phyloP scores from a whole-genome alignment of 1,139 yeast genomes.

The Meyerozyma guilliermondii region DNA sequence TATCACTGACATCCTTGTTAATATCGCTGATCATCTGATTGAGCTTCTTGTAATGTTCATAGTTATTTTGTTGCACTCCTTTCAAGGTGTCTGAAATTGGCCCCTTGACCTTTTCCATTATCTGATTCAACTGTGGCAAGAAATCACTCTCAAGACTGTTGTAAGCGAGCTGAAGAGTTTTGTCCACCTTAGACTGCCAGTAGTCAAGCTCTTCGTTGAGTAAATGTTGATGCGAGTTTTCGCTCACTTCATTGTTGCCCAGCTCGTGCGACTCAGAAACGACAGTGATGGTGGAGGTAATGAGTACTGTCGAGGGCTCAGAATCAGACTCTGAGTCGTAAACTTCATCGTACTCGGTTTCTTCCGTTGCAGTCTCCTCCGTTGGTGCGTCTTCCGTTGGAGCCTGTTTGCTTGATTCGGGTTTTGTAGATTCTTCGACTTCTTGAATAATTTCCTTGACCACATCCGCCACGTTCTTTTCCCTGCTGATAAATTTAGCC shows the following conservation, averaged over 20 bases:
- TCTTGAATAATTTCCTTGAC: slow-evolving; percentile 19
- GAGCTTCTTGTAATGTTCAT: slow-evolving; percentile 40
- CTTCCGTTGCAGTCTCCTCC: slow-evolving; percentile 4
- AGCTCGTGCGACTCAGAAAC: slow-evolving; percentile 8
- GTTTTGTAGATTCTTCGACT: slow-evolving; percentile 8
- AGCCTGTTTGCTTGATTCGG: slow-evolving; percentile 1
- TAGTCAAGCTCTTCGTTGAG: slow-evolving; percentile 25
- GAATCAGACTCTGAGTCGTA: background rate
- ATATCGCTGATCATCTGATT: slow-evolving; percentile 44
- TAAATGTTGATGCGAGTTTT: slow-evolving; percentile 2
- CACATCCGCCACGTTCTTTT: slow-evolving; percentile 15
- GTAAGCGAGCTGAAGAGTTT: slow-evolving; percentile 39
- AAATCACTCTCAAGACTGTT: slow-evolving; percentile 37
- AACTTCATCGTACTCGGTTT: slow-evolving; percentile 7
- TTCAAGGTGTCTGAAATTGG: slow-evolving; percentile 36
- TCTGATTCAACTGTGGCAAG: slow-evolving; percentile 27
- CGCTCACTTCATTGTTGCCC: slow-evolving; percentile 1
- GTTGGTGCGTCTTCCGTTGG: slow-evolving; percentile 3
- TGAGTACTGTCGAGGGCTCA: slow-evolving; percentile 19
- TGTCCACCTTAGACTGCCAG: slow-evolving; percentile 34
- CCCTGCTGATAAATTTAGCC: slow-evolving; percentile 6
- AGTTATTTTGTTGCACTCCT: slow-evolving; percentile 36
- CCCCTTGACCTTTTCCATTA: slow-evolving; percentile 30
- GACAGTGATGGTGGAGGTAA: slow-evolving; percentile 29
- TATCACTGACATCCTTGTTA: slow-evolving; percentile 43